These are phyloP conservation scores for Hygrophoropsis aurantiaca DNA, from an alignment of 768 basidiomycete species.

Conservation along the genomic window DNA sequence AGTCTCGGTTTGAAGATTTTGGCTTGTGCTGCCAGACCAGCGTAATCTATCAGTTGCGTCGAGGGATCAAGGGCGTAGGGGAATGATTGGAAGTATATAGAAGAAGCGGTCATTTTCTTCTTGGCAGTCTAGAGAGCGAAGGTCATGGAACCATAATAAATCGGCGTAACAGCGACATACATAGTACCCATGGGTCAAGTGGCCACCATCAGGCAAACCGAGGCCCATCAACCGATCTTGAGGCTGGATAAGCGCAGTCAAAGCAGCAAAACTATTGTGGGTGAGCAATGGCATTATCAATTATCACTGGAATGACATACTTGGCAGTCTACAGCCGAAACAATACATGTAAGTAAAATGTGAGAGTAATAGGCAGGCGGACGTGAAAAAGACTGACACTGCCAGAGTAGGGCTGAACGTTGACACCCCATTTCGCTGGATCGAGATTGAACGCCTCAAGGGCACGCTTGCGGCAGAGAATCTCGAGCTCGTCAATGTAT, in stretches of 20 bases:
- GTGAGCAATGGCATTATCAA: slow-evolving; percentile 9
- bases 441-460: slow-evolving; percentile 96
- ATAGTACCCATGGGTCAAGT: slow-evolving; percentile 97
- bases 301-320: slow-evolving; percentile 41
- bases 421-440: slow-evolving; percentile 92
- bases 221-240: slow-evolving; percentile 99
- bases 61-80: slow-evolving; percentile 85
- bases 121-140: slow-evolving; percentile 73
- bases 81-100: slow-evolving; percentile 99
- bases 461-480: slow-evolving; percentile 92
- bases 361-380: background rate
- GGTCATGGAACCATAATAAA: slow-evolving; percentile 5
- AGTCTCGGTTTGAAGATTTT: slow-evolving; percentile 94
- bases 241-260: slow-evolving; percentile 94
- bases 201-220: slow-evolving; percentile 95
- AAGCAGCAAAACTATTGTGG: slow-evolving; percentile 80
- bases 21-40: slow-evolving; percentile 75
- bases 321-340: slow-evolving; percentile 70
- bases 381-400: slow-evolving; percentile 52
- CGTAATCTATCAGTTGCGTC: slow-evolving; percentile 90
- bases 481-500: slow-evolving; percentile 94
- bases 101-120: slow-evolving; percentile 99
- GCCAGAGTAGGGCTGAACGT: slow-evolving; percentile 98
- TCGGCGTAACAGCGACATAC: slow-evolving; percentile 39
- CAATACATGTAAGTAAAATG: background rate